Evolutionary conservation across 257 asterid genomes (phyloP), one percentile per base, ranked within the genome.

Genomic region (Jacaranda copaia): DNA sequence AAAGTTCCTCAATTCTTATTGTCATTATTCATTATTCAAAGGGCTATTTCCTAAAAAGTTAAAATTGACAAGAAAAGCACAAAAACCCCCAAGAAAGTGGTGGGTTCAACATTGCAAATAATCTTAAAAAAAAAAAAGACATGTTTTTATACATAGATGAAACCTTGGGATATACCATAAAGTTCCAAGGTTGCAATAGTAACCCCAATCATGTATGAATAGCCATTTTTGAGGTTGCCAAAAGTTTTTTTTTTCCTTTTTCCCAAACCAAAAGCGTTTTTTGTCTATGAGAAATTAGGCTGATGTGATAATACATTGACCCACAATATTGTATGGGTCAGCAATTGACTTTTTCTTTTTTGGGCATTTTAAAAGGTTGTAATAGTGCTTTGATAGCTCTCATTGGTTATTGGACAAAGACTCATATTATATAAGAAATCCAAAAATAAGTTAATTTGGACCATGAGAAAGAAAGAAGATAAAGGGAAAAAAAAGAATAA

Each of bases 11-110:
- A 71, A 56, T 13, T 59, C 14, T 10, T 66, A 35, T 71, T 63
- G 73, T 38, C 73, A 71, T 18, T 65, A 73, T 66, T 38, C 73
- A 71, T 18, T 65, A 73, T 66, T 58, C 32, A 58, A 40, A 25
- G 18, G 3, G 5, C 20, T 35, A 1, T 15, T 45, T 45, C 39
- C 52, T 1, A 51, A 46, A 74, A 65, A 68, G 62, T 49, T 35
- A 8, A 42, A 49, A 59, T 14, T 56, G 76, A 51, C 73, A 39
- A 46, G 35, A 49, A 51, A 20, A 4, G 61, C 68, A 46, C 56
- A 77, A 66, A 72, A 57, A 25, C 32, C 73, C 42, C 48, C 56
- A 49, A 74, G 60, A 3, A 19, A 72, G 78, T 70, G 75, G 81
- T 76, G 78, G 81, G 79, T 66, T 66, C 78, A 32, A 43, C 38